Evolutionary conservation across 805 yeast species (phyloP), one percentile per base, ranked within the genome.

Genomic region (Brettanomyces bruxellensis): DNA sequence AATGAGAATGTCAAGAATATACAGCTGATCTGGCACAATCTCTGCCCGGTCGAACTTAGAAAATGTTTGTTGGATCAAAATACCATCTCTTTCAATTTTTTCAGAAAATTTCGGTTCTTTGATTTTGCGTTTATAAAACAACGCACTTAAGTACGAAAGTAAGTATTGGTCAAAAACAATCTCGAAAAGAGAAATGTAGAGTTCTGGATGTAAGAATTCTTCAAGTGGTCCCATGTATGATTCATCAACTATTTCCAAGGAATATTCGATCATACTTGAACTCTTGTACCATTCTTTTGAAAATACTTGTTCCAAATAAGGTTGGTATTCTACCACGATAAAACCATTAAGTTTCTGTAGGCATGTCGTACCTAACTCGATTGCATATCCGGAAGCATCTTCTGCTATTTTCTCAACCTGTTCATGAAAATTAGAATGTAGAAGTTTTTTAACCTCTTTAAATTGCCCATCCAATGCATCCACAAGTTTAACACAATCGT

Each of bases 71-170:
- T 72, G 78, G 38, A 85, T 71, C 30, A 68, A 60, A 47, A 75
- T 76, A 38, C 81, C 77, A 64, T 86, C 93, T 49, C 76, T 65
- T 49, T 78, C 75, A 52, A 85, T 72, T 40, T 76, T 71, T 11
- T 74, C 78, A 41, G 72, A 61, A 30, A 66, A 54, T 45, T 61
- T 59, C 41, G 49, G 50, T 39, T 59, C 61, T 43, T 64, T 52
- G 8, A 47, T 55, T 40, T 56, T 55, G 51, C 57, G 50, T 40
- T 47, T 46, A 34, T 54, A 43, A 32, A 53, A 48, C 41, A 59
- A 47, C 11, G 54, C 55, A 5, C 51, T 52, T 34, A 67, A 64
- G 56, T 55, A 68, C 50, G 52, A 61, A 53, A 57, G 57, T 67
- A 67, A 61, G 68, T 65, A 61, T 68, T 62, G 61, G 68, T 65